Percentiles rank a stretch among this genome's conserved stretches.
phyloP scores from a whole-genome alignment of 345 rosid genomes.

The Passiflora organensis region DNA sequence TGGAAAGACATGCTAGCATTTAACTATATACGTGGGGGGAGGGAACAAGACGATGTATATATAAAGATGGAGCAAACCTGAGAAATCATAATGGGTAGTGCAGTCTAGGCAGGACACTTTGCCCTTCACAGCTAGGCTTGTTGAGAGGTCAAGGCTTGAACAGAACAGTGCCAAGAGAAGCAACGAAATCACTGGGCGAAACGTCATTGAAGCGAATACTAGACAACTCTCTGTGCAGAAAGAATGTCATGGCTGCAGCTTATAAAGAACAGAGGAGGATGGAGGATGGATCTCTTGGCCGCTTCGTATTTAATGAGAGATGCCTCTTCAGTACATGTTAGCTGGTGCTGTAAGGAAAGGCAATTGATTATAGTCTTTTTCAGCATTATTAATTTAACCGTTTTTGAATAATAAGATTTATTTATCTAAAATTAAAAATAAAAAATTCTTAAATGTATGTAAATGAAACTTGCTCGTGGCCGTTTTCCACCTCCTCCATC shows the following conservation, averaged over 20 bases:
- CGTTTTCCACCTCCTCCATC: too few species aligned
- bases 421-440: too few species aligned
- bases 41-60: not conserved
- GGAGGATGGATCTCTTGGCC: conserved; percentile 3
- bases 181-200: conserved; percentile 10
- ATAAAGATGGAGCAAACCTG: conserved; percentile 38
- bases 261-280: not conserved
- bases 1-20: too few species aligned
- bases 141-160: conserved; percentile 38
- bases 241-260: too few species aligned
- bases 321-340: conserved; percentile 11
- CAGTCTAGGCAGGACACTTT: conserved; percentile 70
- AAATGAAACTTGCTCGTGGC: too few species aligned
- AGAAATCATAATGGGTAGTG: conserved; percentile 34
- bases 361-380: too few species aligned
- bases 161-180: conserved; percentile 31
- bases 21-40: conserved; percentile 2
- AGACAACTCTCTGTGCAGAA: conserved; percentile 23
- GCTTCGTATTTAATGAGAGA: conserved; percentile 35
- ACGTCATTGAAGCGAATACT: conserved; percentile 39
- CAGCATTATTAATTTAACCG: too few species aligned
- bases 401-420: too few species aligned
- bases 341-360: too few species aligned
- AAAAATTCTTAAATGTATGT: too few species aligned
- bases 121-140: conserved; percentile 37